Evolutionary conservation across 441 rosid genomes (phyloP).

Genomic region (Populus tomentosa): DNA sequence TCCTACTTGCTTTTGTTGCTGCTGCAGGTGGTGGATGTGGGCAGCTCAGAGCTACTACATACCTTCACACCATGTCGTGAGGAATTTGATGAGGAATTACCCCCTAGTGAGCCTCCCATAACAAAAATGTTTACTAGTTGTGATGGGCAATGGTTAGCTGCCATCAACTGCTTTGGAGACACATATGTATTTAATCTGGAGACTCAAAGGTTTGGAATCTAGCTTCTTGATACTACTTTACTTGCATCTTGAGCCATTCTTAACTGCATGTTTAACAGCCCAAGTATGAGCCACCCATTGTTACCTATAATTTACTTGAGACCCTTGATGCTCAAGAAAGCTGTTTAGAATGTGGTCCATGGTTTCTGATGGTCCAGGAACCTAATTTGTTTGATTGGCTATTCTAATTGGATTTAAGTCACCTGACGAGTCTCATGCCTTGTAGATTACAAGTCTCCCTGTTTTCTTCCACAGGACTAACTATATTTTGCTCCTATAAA

Average conservation of each 20-base stretch:
- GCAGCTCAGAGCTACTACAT: slow-evolving; percentile 51
- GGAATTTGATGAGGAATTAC: slow-evolving; percentile 40
- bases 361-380: background rate
- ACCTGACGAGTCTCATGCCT: background rate
- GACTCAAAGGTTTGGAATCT: slow-evolving; percentile 53
- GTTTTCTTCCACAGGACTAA: background rate
- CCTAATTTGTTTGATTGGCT: background rate
- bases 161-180: slow-evolving; percentile 91
- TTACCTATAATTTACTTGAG: background rate
- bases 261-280: background rate
- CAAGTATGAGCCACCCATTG: background rate
- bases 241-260: background rate
- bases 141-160: slow-evolving; percentile 92
- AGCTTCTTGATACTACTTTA: background rate
- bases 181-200: slow-evolving; percentile 74
- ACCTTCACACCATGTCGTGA: slow-evolving; percentile 58
- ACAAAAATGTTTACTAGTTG: slow-evolving; percentile 80
- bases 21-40: slow-evolving; percentile 62
- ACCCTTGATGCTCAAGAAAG: background rate
- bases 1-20: background rate
- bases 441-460: background rate
- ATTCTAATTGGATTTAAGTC: background rate
- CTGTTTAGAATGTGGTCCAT: background rate
- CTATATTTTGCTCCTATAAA: slow-evolving; percentile 11
- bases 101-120: slow-evolving; percentile 69